A percentile compares a stretch with the other conserved stretches of the same genome.
phyloP scores from a whole-genome alignment of 1,139 yeast genomes.

The Pichiaceae sp. region DNA sequence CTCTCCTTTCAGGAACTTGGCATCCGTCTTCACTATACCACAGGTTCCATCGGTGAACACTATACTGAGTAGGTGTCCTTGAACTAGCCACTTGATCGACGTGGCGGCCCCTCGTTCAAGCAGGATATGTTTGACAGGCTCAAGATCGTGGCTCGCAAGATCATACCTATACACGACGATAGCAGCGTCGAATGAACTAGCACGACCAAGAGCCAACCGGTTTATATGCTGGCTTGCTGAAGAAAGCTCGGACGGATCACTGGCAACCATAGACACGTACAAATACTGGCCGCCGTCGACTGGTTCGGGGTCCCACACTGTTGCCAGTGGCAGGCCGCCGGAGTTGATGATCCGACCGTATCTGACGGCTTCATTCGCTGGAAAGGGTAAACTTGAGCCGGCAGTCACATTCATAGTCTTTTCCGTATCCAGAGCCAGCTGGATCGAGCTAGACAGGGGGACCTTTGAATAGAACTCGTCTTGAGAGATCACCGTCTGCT shows the following conservation, averaged over 20 bases:
- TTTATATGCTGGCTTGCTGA: constrained; percentile 8
- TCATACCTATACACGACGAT: constrained; percentile 42
- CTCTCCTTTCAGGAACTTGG: constrained; percentile 5
- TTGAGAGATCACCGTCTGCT: not conserved
- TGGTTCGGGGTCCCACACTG: constrained; percentile 37
- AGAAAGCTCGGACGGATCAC: constrained; percentile 8
- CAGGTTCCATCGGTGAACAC: constrained; percentile 57
- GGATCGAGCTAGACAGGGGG: constrained; percentile 3
- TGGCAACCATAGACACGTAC: constrained; percentile 17
- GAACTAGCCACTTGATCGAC: constrained; percentile 41
- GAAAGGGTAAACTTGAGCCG: constrained; percentile 7
- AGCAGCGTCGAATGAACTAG: constrained; percentile 9
- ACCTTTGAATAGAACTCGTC: not conserved
- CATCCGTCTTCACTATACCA: constrained; percentile 36
- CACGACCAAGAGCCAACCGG: constrained; percentile 15
- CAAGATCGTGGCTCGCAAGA: constrained; percentile 20
- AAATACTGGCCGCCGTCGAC: constrained; percentile 12
- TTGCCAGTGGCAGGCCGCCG: constrained; percentile 48
- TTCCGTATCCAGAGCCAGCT: constrained; percentile 2
- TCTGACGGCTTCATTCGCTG: constrained; percentile 22
- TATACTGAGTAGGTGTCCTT: constrained; percentile 43
- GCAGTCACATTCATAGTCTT: not conserved
- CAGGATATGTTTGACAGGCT: constrained; percentile 27
- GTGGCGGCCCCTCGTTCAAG: constrained; percentile 48
- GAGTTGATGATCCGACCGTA: constrained; percentile 39